These are phyloP conservation scores for Tylopilus subfusipes DNA, from an alignment of 768 basidiomycete species.

Conservation along the genomic window DNA sequence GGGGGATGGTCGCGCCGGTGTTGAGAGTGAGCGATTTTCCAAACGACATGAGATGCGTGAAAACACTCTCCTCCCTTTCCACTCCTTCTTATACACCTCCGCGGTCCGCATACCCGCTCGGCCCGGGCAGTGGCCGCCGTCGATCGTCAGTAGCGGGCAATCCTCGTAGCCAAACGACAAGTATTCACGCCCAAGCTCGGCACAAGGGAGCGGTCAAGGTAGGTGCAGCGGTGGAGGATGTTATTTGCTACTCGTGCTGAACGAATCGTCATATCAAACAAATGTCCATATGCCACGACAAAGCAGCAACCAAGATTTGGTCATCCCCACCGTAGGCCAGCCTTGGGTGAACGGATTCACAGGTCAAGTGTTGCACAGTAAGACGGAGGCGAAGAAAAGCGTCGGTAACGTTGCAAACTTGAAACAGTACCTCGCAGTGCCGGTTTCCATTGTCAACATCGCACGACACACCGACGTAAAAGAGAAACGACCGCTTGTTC, in stretches of 20 bases:
- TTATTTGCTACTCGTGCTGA: not conserved
- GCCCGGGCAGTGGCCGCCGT: not conserved
- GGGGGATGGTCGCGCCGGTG: conserved; percentile 56
- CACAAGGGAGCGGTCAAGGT: not conserved
- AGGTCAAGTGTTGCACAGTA: not conserved
- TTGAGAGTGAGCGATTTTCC: conserved; percentile 38
- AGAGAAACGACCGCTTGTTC: too few relatives aligned
- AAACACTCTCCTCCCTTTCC: not conserved
- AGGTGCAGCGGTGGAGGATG: not conserved
- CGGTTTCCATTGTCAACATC: too few relatives aligned
- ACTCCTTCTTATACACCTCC: not conserved
- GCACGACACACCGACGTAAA: too few relatives aligned
- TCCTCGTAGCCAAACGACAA: not conserved
- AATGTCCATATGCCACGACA: too few relatives aligned
- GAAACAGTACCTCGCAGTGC: too few relatives aligned
- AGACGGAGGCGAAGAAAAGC: not conserved
- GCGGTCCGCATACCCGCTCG: conserved; percentile 12
- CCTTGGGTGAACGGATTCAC: too few relatives aligned
- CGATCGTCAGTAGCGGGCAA: not conserved
- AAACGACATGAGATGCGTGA: conserved; percentile 38
- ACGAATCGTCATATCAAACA: too few relatives aligned
- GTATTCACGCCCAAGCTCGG: not conserved
- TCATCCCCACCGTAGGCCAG: too few relatives aligned
- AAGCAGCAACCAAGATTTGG: not conserved
- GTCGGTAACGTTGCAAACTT: too few relatives aligned